Evolutionary conservation across 2,329 filamentous ascomycete species (phyloP).

Genomic region (Talaromyces pinophilus): DNA sequence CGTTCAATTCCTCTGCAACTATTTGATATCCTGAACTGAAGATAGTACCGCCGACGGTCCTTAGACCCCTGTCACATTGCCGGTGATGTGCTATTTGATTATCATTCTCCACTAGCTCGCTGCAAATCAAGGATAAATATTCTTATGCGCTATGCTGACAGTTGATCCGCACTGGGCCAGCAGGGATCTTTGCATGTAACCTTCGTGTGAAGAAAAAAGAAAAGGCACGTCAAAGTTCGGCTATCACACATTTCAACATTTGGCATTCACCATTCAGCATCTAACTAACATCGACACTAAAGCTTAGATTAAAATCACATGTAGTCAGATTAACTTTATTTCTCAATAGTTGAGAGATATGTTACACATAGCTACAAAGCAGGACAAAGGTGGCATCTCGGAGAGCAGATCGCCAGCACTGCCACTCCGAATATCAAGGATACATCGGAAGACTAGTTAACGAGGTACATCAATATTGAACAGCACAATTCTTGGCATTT

Average conservation of each 20-base stretch:
- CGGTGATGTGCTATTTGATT: not conserved
- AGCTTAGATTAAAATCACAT: not conserved
- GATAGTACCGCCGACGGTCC: not conserved
- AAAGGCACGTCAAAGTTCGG: not conserved
- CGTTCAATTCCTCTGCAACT: not conserved
- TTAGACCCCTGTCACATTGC: not conserved
- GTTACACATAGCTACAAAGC: not conserved
- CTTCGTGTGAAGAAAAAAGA: not conserved
- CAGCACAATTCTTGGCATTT: not conserved
- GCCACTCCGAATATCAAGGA: not conserved
- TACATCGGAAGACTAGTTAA: not conserved
- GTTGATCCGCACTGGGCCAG: not conserved
- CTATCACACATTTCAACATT: not conserved
- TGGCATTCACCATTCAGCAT: not conserved
- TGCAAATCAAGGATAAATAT: not conserved
- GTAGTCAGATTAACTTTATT: not conserved
- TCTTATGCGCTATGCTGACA: not conserved
- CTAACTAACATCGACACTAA: not conserved
- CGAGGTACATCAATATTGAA: not conserved
- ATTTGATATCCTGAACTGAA: not conserved
- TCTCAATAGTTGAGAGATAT: not conserved
- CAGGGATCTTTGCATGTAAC: not conserved
- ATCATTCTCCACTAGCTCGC: not conserved
- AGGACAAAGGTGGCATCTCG: not conserved
- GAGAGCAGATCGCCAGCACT: not conserved